Percentiles rank a stretch among this genome's conserved stretches.
These are phyloP conservation scores for Digitaria exilis DNA, from an alignment of 202 grass and related monocot species.

Conservation along the genomic window DNA sequence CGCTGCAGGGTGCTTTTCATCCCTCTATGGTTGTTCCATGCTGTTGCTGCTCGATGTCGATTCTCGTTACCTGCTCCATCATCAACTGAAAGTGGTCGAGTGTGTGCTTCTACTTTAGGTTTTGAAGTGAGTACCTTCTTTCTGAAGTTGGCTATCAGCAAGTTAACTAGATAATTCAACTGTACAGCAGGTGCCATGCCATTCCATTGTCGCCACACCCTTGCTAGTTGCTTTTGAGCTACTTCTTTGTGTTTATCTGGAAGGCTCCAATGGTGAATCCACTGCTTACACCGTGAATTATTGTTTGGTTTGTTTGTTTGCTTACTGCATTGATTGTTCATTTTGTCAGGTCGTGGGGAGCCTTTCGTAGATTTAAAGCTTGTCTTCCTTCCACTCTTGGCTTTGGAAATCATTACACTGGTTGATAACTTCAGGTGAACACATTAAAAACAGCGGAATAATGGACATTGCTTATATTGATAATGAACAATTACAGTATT, in stretches of 20 bases:
- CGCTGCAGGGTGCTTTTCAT: conserved; percentile 63
- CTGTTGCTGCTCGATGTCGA: conserved; percentile 48
- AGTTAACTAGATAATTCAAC: conserved; percentile 14
- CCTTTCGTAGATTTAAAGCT: conserved; percentile 65
- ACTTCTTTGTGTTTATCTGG: conserved; percentile 70
- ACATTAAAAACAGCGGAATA: not conserved
- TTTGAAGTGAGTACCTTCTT: conserved; percentile 21
- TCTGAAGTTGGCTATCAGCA: conserved; percentile 6
- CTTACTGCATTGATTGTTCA: conserved; percentile 1
- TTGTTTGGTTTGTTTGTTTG: not conserved
- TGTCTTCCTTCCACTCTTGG: conserved; percentile 74
- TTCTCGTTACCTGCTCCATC: conserved; percentile 53
- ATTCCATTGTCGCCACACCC: conserved; percentile 64
- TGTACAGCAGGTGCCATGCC: conserved; percentile 53
- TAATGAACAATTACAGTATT: not conserved
- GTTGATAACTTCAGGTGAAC: conserved; percentile 72
- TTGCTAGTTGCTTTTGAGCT: conserved; percentile 81
- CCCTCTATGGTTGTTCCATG: conserved; percentile 67
- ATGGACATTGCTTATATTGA: not conserved
- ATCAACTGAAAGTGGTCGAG: conserved; percentile 37
- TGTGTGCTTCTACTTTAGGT: conserved; percentile 18
- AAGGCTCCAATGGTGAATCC: conserved; percentile 48
- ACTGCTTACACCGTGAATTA: conserved; percentile 11
- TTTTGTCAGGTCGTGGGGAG: conserved; percentile 45
- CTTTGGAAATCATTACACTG: conserved; percentile 66